Percentiles rank a stretch among this genome's conserved stretches.
Evolutionary conservation across 2,329 filamentous ascomycete species (phyloP).

Genomic region (Aspergillus costaricaensis): DNA sequence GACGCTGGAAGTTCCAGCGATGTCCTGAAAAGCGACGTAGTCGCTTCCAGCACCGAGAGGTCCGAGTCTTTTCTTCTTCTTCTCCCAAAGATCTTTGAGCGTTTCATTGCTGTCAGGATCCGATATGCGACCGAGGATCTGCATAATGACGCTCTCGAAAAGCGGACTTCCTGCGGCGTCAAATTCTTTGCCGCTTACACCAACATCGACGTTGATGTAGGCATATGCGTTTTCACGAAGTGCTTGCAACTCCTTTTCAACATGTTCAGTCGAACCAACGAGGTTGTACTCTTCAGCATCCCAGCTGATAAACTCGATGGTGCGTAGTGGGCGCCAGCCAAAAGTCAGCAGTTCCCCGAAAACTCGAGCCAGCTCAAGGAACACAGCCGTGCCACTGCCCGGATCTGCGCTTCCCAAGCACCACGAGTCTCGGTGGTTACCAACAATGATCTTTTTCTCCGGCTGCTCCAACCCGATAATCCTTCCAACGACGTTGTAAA

Average conservation of each 20-base stretch:
- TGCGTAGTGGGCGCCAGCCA: conserved; percentile 90
- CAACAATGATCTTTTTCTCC: conserved; percentile 82
- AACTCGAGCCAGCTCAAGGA: conserved; percentile 84
- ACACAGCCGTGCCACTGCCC: conserved; percentile 83
- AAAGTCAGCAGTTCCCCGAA: conserved; percentile 74
- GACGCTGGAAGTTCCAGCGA: conserved; percentile 83
- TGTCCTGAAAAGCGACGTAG: conserved; percentile 86
- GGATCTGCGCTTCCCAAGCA: conserved; percentile 84
- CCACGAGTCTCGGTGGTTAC: conserved; percentile 93
- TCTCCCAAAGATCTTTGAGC: conserved; percentile 73
- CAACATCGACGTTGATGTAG: conserved; percentile 89
- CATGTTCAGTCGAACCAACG: conserved; percentile 91
- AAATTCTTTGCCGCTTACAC: conserved; percentile 74
- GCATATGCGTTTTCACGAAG: conserved; percentile 75
- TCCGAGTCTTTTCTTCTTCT: conserved; percentile 59
- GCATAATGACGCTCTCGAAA: conserved; percentile 70
- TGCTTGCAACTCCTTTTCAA: conserved; percentile 76
- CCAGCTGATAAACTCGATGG: conserved; percentile 96
- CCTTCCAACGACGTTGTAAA: conserved; percentile 88
- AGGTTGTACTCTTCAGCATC: conserved; percentile 92
- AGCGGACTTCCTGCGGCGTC: conserved; percentile 78
- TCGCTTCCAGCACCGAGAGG: conserved; percentile 76
- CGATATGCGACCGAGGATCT: conserved; percentile 70
- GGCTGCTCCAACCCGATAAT: conserved; percentile 82
- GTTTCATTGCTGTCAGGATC: conserved; percentile 74